Evolutionary conservation across 192 early-diverging fungal genomes (phyloP), one percentile per base, ranked within the genome.

Genomic region (Coemansia erecta): DNA sequence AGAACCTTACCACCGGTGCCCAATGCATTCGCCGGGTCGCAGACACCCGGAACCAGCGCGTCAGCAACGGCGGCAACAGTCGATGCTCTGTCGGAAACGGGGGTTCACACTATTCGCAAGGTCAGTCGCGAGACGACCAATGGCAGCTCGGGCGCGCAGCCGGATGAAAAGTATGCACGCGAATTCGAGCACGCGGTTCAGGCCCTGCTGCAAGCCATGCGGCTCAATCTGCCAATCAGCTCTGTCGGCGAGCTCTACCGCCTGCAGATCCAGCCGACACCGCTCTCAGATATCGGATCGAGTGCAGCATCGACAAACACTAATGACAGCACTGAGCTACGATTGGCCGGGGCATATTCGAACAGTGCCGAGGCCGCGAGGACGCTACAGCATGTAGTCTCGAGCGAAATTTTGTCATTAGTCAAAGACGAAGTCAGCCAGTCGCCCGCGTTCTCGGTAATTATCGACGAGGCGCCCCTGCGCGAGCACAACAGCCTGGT

Each of bases 401-500:
- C 74, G n/a, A 77, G 74, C 45, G 74, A 77, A 61, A 67, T 77
- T 4, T 45, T 77, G 48, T 77, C 74, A 53, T 61, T 77, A 15
- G 39, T 77, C 53, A 77, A 77, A 41, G 74, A 77, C 61, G 74
- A 77, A 51, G 74, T 77, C 33, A 77, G 74, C 61, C 68, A 77
- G 46, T 77, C 74, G 57, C 74, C 74, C 0, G 74, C 74, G 4
- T 77, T 71, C n/a, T 77, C 74, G 5, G 69, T 77, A 0, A 71
- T 77, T 39, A 77, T 77, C 26, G 74, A 77, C 47, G 69, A 77
- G 65, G 74, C 74, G 18, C 74, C 74, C 26, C 33, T 77, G 58
- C 64, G 74, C 39, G 68, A 77, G 58, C 74, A 77, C 62, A 77
- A 77, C 74, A 77, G 74, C 44, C 50, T 77, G 39, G 74, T 77